These are phyloP conservation scores for Aurinia saxatilis DNA, from an alignment of 345 rosid genomes.

Conservation along the genomic window DNA sequence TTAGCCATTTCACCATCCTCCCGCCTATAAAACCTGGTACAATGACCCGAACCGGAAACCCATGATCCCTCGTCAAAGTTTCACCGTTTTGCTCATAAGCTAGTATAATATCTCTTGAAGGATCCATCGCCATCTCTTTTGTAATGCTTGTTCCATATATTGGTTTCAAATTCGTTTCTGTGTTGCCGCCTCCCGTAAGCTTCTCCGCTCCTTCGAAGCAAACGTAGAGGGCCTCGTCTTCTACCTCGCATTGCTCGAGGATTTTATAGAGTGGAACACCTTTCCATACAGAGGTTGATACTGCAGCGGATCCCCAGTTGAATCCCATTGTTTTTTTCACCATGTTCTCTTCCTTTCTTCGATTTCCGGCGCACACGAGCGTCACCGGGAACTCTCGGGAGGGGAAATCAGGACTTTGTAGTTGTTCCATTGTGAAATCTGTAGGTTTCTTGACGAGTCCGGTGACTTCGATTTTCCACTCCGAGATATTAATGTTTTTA, in stretches of 20 bases:
- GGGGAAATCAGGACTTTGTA: conserved; percentile 50
- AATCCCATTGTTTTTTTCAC: conserved; percentile 69
- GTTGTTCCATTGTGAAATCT: conserved; percentile 72
- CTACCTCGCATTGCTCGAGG: conserved; percentile 62
- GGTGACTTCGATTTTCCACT: conserved; percentile 73
- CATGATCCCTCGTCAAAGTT: conserved; percentile 71
- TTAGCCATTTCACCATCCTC: conserved; percentile 92
- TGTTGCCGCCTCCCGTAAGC: conserved; percentile 81
- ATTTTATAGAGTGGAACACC: conserved; percentile 60
- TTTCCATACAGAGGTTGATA: conserved; percentile 80
- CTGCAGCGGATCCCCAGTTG: conserved; percentile 84
- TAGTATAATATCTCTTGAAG: conserved; percentile 65
- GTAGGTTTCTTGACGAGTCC: conserved; percentile 61
- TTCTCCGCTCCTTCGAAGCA: conserved; percentile 95
- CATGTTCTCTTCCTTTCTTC: conserved; percentile 92
- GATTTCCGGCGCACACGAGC: conserved; percentile 82
- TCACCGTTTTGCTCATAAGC: conserved; percentile 97
- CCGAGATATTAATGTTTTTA: conserved; percentile 58
- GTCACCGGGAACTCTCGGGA: conserved; percentile 63
- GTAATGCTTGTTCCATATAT: conserved; percentile 78
- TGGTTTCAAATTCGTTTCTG: too few relatives aligned
- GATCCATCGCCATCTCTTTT: conserved; percentile 73
- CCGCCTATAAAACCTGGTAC: conserved; percentile 95
- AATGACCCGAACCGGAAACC: conserved; percentile 72
- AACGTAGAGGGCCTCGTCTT: conserved; percentile 50